A percentile compares a stretch with the other conserved stretches of the same genome.
Evolutionary conservation across 2,329 filamentous ascomycete genomes (phyloP).

Genomic region (Aspergillus sp.): DNA sequence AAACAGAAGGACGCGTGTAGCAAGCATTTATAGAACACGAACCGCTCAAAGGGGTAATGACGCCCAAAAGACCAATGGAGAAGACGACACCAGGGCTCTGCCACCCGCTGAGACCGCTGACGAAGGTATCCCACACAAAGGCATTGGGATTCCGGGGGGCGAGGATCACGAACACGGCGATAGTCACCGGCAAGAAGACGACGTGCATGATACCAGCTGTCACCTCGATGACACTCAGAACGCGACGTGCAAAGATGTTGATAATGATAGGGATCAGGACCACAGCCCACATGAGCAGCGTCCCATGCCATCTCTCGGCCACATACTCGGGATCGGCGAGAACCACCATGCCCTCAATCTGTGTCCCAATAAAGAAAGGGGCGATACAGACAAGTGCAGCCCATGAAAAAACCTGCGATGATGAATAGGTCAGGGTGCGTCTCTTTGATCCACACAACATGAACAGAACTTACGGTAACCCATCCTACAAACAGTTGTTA

Average conservation of each 20-base stretch:
- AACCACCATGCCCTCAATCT: slow-evolving; percentile 36
- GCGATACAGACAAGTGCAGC: slow-evolving; percentile 21
- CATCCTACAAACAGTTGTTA: slow-evolving; percentile 8
- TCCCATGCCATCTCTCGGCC: slow-evolving; percentile 36
- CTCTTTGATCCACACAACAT: neutral
- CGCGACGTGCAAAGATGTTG: slow-evolving; percentile 45
- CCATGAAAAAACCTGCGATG: slow-evolving; percentile 25
- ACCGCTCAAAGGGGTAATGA: slow-evolving; percentile 16
- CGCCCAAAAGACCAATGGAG: slow-evolving; percentile 13
- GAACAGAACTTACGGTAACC: slow-evolving; percentile 10
- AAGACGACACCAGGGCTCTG: slow-evolving; percentile 18
- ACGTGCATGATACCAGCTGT: slow-evolving; percentile 20
- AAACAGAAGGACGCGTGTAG: no score
- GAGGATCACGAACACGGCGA: slow-evolving; percentile 20
- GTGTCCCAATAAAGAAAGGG: slow-evolving; percentile 30
- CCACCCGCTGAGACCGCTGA: slow-evolving; percentile 24
- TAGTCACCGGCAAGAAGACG: slow-evolving; percentile 22
- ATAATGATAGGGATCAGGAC: slow-evolving; percentile 49
- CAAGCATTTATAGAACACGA: neutral
- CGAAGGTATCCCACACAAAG: slow-evolving; percentile 25
- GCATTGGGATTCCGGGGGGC: slow-evolving; percentile 19
- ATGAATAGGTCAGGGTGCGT: neutral
- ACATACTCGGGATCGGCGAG: slow-evolving; percentile 27
- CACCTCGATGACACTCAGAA: slow-evolving; percentile 13
- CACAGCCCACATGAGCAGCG: slow-evolving; percentile 51